A percentile compares a stretch with the other conserved stretches of the same genome.
phyloP scores from a whole-genome alignment of 164 flowering plant species.

The Pachysandra terminalis region DNA sequence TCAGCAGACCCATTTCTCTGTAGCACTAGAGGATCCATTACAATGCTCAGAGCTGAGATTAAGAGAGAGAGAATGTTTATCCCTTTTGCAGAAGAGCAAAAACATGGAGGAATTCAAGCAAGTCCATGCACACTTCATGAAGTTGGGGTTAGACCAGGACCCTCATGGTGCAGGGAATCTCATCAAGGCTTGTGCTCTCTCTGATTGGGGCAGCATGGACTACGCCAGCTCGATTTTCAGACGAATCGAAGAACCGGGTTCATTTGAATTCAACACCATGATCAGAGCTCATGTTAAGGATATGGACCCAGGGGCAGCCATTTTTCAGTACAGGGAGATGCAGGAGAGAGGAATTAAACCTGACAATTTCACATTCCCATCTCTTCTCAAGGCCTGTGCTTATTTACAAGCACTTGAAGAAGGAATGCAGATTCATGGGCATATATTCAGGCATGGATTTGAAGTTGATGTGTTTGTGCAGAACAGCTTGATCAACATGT shows the following conservation, averaged over 20 bases:
- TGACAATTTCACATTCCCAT: constrained; percentile 65
- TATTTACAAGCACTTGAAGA: constrained; percentile 28
- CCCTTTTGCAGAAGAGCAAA: constrained; percentile 57
- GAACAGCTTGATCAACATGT: constrained; percentile 78
- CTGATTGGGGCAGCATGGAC: constrained; percentile 80
- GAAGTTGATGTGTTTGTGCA: constrained; percentile 61
- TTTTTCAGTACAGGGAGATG: constrained; percentile 51
- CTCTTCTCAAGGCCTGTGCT: constrained; percentile 66
- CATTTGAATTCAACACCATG: constrained; percentile 64
- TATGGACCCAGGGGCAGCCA: constrained; percentile 34
- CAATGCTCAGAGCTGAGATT: constrained; percentile 25
- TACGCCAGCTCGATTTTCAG: constrained; percentile 73
- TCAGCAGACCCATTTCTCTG: constrained; percentile 32
- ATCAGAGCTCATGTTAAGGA: constrained; percentile 63
- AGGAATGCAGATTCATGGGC: constrained; percentile 78
- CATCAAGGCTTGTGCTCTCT: constrained; percentile 56
- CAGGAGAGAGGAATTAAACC: constrained; percentile 46
- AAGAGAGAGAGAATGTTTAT: constrained; percentile 49
- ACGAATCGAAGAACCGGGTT: constrained; percentile 50
- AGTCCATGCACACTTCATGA: constrained; percentile 56
- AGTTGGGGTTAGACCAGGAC: constrained; percentile 42
- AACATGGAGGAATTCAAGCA: constrained; percentile 65
- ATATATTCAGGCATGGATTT: constrained; percentile 55
- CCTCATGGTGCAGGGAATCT: constrained; percentile 47
- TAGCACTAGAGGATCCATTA: constrained; percentile 22